A percentile compares a stretch with the other conserved stretches of the same genome.
phyloP scores from a whole-genome alignment of 352 stramenopile genomes.

The Phytophthora cajani region DNA sequence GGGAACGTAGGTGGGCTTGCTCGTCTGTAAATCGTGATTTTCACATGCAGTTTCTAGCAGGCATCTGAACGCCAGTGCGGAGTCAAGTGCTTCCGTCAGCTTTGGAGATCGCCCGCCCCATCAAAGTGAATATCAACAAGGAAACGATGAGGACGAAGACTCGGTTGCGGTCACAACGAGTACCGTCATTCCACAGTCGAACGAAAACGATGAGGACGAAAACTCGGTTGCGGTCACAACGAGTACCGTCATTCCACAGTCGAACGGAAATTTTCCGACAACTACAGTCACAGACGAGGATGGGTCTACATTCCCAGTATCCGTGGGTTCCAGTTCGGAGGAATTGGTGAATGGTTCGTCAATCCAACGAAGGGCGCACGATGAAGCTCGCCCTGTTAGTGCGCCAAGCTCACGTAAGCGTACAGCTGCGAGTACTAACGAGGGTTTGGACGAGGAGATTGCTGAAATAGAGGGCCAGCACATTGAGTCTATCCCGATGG shows the following conservation, averaged over 20 bases:
- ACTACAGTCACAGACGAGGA: not conserved
- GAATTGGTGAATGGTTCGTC: not conserved
- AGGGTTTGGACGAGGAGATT: slow-evolving; percentile 2
- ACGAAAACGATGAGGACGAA: not conserved
- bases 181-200: no score
- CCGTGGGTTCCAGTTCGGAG: slow-evolving; percentile 2
- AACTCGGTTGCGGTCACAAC: slow-evolving; percentile 1
- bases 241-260: not conserved
- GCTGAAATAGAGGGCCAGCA: slow-evolving; percentile 7
- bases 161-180: not conserved
- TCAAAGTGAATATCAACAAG: slow-evolving; percentile 1
- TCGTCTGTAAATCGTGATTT: slow-evolving; percentile 1
- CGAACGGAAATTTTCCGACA: slow-evolving; percentile 9
- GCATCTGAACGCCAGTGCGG: slow-evolving; percentile 4
- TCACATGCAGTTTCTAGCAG: slow-evolving; percentile 4
- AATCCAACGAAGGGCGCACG: not conserved
- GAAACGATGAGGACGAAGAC: slow-evolving; percentile 4
- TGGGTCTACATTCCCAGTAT: not conserved
- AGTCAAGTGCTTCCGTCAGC: not conserved
- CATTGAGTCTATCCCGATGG: slow-evolving; percentile 1
- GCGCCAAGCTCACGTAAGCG: slow-evolving; percentile 5
- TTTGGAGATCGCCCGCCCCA: slow-evolving; percentile 3
- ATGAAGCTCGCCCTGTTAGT: slow-evolving; percentile 21
- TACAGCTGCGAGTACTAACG: slow-evolving; percentile 8
- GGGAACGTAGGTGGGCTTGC: not conserved